Evolutionary conservation across 257 asterid species (phyloP), one percentile per base, ranked within the genome.

Genomic region (Anisodus tanguticus): DNA sequence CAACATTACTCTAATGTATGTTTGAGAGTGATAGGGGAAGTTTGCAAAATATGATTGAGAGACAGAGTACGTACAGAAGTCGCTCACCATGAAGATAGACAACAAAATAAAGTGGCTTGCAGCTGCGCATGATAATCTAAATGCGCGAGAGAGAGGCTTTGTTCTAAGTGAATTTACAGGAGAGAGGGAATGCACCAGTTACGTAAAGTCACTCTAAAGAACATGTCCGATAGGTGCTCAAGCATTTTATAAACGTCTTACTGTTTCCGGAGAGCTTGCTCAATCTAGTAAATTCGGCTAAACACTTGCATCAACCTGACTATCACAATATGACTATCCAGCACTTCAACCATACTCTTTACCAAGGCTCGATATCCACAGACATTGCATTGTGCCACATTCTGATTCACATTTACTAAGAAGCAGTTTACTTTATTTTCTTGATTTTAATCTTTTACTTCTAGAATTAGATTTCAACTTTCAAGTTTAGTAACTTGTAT

Each of bases 11-110:
- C 81, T 31, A 76, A 22, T 76, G 26, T 22, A 43, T 26, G 22
- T 4, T 74, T 76, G 81, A 26, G 81, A 49, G 62, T 49, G 81
- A 6, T 13, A 51, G 16, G 9, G 41, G 45, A 13, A 76, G 3
- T 3, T 76, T 12, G 63, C 63, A 76, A 76, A 51, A 2, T 26
- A 4, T 51, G 81, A 76, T 53, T 26, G 15, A 76, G 47, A 49
- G 9, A 12, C 3, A 0, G 1, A 8, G 81, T 13, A 17, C 26
- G 47, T 51, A 76, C 47, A 3, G 15, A 49, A 76, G 81, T 76
- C 26, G 81, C 51, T 76, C 41, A 13, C 45, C 64, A 53, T 76
- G 64, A 76, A 76, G 41, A 76, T 76, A 51, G 81, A 51, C 19
- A 39, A 49, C 81, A 51, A 51, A 26, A 76, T 31, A 76, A 76